These are phyloP conservation scores for Lolium perenne DNA, from an alignment of 176 grass and related monocot genomes.

Conservation along the genomic window DNA sequence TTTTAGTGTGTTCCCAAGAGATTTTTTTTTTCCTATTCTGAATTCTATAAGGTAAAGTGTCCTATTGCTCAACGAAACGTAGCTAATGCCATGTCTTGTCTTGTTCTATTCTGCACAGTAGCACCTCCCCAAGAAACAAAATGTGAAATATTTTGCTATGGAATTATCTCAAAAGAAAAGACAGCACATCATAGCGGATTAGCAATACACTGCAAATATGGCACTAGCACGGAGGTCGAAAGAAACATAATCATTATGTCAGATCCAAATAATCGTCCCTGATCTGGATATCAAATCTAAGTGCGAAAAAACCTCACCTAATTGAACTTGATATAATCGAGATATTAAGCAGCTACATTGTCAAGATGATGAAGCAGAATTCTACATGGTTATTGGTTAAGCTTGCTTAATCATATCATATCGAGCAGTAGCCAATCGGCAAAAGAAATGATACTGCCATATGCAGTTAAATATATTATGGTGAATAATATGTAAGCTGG, in stretches of 20 bases:
- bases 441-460: neutral
- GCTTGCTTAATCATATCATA: neutral
- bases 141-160: neutral
- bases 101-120: neutral
- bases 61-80: slow-evolving; percentile 4
- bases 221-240: neutral
- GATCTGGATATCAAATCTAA: neutral
- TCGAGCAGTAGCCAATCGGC: neutral
- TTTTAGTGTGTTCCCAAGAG: slow-evolving; percentile 2
- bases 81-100: slow-evolving; percentile 1
- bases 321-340: neutral
- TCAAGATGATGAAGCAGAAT: neutral
- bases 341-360: neutral
- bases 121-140: neutral
- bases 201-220: neutral
- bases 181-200: neutral
- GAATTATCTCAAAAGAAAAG: slow-evolving; percentile 3
- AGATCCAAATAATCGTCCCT: neutral
- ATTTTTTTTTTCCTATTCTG: neutral
- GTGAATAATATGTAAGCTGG: neutral
- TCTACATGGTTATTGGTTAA: neutral
- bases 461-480: slow-evolving; percentile 16
- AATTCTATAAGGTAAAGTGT: neutral
- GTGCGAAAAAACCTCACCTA: slow-evolving; percentile 1
- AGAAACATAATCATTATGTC: neutral